Evolutionary conservation across 257 asterid genomes (phyloP).

Genomic region (Jaltomata sinuosa): DNA sequence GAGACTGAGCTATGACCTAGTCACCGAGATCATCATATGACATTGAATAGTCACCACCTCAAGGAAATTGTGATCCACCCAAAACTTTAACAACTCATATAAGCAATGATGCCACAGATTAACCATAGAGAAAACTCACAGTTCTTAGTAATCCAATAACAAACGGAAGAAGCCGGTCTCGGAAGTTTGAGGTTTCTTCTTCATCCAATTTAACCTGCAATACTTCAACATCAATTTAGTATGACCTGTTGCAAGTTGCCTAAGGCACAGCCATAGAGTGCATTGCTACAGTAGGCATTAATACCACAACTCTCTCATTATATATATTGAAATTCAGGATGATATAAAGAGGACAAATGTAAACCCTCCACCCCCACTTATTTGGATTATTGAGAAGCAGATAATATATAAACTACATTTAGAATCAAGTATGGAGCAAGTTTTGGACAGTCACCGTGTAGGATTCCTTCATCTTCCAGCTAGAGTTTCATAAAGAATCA

Average conservation of each 20-base stretch:
- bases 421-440: neutral
- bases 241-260: neutral
- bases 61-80: neutral
- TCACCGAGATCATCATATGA: neutral
- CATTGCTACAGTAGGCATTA: neutral
- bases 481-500: neutral
- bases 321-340: neutral
- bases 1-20: neutral
- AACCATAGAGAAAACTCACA: constrained; percentile 35
- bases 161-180: constrained; percentile 92
- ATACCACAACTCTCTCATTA: neutral
- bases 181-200: constrained; percentile 62
- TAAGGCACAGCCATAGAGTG: neutral
- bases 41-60: neutral
- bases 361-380: neutral
- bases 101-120: neutral
- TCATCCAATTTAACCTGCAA: constrained; percentile 76
- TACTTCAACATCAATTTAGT: constrained; percentile 7
- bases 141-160: constrained; percentile 95
- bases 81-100: neutral
- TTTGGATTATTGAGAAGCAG: neutral
- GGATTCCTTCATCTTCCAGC: neutral
- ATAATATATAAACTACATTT: neutral
- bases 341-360: neutral
- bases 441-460: neutral